Evolutionary conservation across 2,329 filamentous ascomycete species (phyloP), one percentile per base, ranked within the genome.

Genomic region (Ophiocordyceps australis): DNA sequence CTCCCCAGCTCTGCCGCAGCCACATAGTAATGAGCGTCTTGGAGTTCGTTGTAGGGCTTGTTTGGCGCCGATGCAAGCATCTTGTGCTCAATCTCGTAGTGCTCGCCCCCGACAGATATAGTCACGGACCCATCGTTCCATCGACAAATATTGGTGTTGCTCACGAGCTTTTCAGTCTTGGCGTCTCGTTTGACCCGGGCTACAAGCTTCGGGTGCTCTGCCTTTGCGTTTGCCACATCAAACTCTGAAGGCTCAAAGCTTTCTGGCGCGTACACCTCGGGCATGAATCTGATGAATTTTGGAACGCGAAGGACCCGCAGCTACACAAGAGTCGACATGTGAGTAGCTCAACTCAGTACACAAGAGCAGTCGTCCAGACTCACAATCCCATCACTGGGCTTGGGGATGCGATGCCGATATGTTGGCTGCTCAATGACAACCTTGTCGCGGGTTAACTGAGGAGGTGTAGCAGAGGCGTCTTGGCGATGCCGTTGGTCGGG

Each of bases 101-200:
- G 78, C 34, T 74, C 70, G 31, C 69, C 71, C 10, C 77, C 79
- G 14, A 85, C 59, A n/a, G 75, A 68, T 14, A 86, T 55, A 9
- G 77, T 83, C 11, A 80, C 55, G 4, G 74, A 81, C 16, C 79
- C 79, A 41, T 86, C 79, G 32, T 73, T 81, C 79, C 79, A 86
- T 37, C 67, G 66, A 41, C 80, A 68, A 17, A 86, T 54, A 33
- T 74, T 65, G 3, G 79, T 67, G 43, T 86, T 86, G 41, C 77
- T 83, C 42, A 77, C 68, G 9, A 83, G 57, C 32, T 70, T 55
- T 25, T 65, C 62, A 2, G 69, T 74, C n/a, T 60, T 61, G 8
- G 70, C 59, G 30, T 80, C 72, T 39, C 64, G 68, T 28, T 74
- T 69, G 50, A 74, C 80, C 32, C 78, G 71, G 24, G 79, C 61